phyloP scores from a whole-genome alignment of 164 flowering plant genomes.

The Umbellularia californica region DNA sequence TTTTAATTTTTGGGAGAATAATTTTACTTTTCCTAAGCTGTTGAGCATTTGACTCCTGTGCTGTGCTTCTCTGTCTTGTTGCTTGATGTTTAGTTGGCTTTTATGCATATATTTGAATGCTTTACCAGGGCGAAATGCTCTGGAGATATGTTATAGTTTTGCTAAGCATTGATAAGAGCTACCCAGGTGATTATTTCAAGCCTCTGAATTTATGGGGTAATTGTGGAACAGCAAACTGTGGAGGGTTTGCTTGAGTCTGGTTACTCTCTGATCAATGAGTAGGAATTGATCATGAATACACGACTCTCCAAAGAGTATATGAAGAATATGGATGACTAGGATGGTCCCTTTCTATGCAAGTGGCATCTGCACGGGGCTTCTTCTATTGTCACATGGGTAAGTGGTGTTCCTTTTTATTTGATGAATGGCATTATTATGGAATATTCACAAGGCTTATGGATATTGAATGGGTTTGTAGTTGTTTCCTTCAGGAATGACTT shows the following conservation, averaged over 20 bases:
- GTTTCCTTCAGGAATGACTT: no score
- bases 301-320: conserved; percentile 88
- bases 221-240: conserved; percentile 67
- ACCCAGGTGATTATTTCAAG: not conserved
- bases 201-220: not conserved
- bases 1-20: no score
- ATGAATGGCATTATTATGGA: no score
- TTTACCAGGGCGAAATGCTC: not conserved
- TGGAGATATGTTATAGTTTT: not conserved
- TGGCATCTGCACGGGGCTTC: not conserved
- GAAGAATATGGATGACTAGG: conserved; percentile 74
- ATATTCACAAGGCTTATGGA: no score
- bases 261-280: conserved; percentile 70
- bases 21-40: not conserved
- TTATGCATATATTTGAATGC: not conserved
- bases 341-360: not conserved
- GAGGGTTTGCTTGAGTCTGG: conserved; percentile 90
- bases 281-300: conserved; percentile 59
- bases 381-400: no score
- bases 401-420: no score
- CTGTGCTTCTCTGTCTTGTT: not conserved
- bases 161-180: not conserved
- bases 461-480: no score
- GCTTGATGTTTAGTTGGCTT: not conserved
- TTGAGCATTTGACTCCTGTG: not conserved